These are phyloP conservation scores for Saururus chinensis DNA, from an alignment of 164 flowering plant genomes.

Conservation along the genomic window DNA sequence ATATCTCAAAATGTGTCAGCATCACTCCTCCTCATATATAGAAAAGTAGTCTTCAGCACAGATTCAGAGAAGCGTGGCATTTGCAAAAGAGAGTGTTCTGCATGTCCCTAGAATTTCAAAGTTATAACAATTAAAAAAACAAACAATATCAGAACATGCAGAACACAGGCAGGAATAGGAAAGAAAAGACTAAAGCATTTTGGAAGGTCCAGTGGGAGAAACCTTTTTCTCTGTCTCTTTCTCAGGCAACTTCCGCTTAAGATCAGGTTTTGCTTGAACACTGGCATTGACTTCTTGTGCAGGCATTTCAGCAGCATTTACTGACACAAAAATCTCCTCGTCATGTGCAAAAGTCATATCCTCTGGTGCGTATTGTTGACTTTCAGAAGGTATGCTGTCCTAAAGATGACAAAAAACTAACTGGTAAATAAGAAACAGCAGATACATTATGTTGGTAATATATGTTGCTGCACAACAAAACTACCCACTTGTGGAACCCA, in stretches of 20 bases:
- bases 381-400: slow-evolving; percentile 28
- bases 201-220: not conserved
- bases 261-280: slow-evolving; percentile 20
- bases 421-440: not conserved
- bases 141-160: not conserved
- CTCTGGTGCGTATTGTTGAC: slow-evolving; percentile 34
- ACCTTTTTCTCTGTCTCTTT: slow-evolving; percentile 62
- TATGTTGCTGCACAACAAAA: not conserved
- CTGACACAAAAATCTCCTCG: slow-evolving; percentile 66
- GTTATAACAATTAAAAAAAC: slow-evolving; percentile 5
- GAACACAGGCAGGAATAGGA: not conserved
- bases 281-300: slow-evolving; percentile 14
- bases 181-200: no score
- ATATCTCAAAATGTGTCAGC: slow-evolving; percentile 11
- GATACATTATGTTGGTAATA: not conserved
- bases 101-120: slow-evolving; percentile 8
- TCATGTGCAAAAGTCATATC: slow-evolving; percentile 71
- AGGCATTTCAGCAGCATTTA: slow-evolving; percentile 20
- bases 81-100: slow-evolving; percentile 5
- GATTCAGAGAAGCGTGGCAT: slow-evolving; percentile 8
- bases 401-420: slow-evolving; percentile 11
- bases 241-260: slow-evolving; percentile 66
- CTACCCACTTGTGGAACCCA: slow-evolving; percentile 95
- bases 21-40: slow-evolving; percentile 6
- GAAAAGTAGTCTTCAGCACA: slow-evolving; percentile 7